These are phyloP conservation scores for Ophiocordyceps sinensis DNA, from an alignment of 2,329 filamentous ascomycete species.

Conservation along the genomic window DNA sequence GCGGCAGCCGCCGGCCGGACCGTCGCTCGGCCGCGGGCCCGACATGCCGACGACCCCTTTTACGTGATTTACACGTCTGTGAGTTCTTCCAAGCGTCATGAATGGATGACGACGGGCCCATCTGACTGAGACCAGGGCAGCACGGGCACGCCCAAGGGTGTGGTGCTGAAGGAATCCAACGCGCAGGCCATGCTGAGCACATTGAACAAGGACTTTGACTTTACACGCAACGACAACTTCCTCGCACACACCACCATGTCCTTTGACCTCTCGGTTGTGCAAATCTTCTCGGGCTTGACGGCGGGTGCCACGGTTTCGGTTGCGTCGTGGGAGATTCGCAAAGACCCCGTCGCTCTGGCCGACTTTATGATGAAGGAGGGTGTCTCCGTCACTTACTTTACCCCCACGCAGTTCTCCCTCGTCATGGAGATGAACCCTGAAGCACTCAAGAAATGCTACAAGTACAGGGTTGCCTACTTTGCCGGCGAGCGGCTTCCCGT, in stretches of 20 bases:
- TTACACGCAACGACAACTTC: slow-evolving; percentile 7
- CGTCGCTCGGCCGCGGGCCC: slow-evolving; percentile 3
- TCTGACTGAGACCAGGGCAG: slow-evolving; percentile 6
- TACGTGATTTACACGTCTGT: slow-evolving; percentile 13
- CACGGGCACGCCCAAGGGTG: slow-evolving; percentile 12
- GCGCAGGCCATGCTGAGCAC: slow-evolving; percentile 11
- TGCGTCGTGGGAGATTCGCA: slow-evolving; percentile 10
- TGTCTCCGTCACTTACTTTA: slow-evolving; percentile 10
- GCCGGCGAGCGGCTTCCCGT: slow-evolving; percentile 10
- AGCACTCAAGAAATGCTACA: slow-evolving; percentile 7
- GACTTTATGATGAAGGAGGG: slow-evolving; percentile 9
- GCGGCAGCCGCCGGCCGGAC: slow-evolving; percentile 6
- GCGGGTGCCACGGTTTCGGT: slow-evolving; percentile 9
- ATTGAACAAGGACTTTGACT: slow-evolving; percentile 9
- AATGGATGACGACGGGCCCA: not conserved
- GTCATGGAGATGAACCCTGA: slow-evolving; percentile 10
- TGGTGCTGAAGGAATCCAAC: slow-evolving; percentile 10
- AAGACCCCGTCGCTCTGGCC: slow-evolving; percentile 10
- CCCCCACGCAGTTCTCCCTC: slow-evolving; percentile 10
- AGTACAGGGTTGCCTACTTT: slow-evolving; percentile 9
- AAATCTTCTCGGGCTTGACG: slow-evolving; percentile 9
- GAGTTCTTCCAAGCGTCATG: not conserved
- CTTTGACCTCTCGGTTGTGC: slow-evolving; percentile 11
- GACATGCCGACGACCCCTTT: slow-evolving; percentile 9
- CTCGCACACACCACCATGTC: slow-evolving; percentile 11